Evolutionary conservation across 2,329 filamentous ascomycete genomes (phyloP).

Genomic region (Phialophora tarda): DNA sequence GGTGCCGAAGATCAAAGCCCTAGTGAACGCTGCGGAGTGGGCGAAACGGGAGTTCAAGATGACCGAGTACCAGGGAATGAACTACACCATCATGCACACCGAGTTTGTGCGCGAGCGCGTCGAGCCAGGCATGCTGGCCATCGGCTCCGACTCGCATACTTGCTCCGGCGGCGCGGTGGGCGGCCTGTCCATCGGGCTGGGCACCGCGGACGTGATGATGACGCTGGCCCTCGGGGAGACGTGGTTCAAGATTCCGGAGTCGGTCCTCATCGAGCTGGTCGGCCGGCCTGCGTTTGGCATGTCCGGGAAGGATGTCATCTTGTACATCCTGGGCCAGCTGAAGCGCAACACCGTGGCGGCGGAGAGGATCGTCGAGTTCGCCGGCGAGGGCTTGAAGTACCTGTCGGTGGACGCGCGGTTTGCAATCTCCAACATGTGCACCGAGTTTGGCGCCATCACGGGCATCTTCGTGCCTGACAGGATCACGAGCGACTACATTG

Average conservation of each 20-base stretch:
- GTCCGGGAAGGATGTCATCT: conserved; percentile 55
- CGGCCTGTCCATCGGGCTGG: conserved; percentile 53
- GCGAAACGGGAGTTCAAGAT: conserved; percentile 52
- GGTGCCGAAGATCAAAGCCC: conserved; percentile 44
- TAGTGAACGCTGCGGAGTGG: conserved; percentile 48
- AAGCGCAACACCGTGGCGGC: conserved; percentile 56
- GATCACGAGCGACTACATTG: conserved; percentile 46
- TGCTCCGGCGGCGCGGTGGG: conserved; percentile 53
- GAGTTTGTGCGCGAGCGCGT: conserved; percentile 54
- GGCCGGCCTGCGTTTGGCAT: conserved; percentile 47
- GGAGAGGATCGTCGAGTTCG: conserved; percentile 55
- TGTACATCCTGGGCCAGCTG: conserved; percentile 52
- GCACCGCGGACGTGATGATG: conserved; percentile 54
- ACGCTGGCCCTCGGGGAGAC: conserved; percentile 54
- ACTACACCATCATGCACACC: conserved; percentile 55
- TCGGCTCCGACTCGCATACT: conserved; percentile 56
- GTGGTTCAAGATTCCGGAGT: conserved; percentile 56
- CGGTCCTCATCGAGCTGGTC: conserved; percentile 50
- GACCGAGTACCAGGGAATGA: conserved; percentile 52
- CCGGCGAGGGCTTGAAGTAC: conserved; percentile 49
- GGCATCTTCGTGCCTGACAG: conserved; percentile 52
- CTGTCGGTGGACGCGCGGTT: conserved; percentile 54
- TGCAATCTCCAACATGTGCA: conserved; percentile 57
- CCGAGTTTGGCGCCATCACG: conserved; percentile 54
- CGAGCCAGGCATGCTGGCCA: conserved; percentile 52